Base-by-base conservation (phyloP, 164 flowering plant species). In the Vitis labrusca region DNA sequence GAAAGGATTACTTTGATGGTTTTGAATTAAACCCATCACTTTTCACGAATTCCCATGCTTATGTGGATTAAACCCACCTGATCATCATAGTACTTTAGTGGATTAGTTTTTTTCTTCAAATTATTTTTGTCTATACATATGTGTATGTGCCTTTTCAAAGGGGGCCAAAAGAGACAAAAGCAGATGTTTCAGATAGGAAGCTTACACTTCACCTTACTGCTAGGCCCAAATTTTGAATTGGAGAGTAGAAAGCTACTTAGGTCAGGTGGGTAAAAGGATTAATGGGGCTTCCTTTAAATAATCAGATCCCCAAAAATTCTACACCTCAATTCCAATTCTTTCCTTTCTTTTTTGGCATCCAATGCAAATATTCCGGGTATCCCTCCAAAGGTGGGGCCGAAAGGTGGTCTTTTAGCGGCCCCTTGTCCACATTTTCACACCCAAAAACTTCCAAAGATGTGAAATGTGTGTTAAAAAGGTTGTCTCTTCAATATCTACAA, bases 231-330 rank as follows among this genome's bases (percentile, higher is more conserved):
- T 50, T 50, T 69, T 30, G 52, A 56, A 59, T 51, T 62, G 44
- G 32, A 44, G 52, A 17, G 54, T 63, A 17, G 53, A 66, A 66
- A 59, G 74, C 13, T 49, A 62, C 53, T 9, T 2, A 16, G 60
- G 0, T 7, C 37, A 51, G n/a, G 66, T 74, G 71, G 74, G 60
- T 58, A 37, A 76, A 70, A 76, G 71, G 62, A 71, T 76, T 57
- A 63, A 66, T 60, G 54, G 65, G 73, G 37, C 66, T 32, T 2
- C 30, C 44, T 50, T 50, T 0, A 50, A 64, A 8, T 14, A 59
- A 53, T 60, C 66, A 5, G 67, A 71, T 75, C 78, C 78, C 78
- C 29, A 66, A 16, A 70, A 49, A 67, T 62, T 71, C 67, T 54
- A 4, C 44, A 37, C 11, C 54, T n/a, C 7, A 9, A n/a, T 58